Evolutionary conservation across 768 basidiomycete species (phyloP), one percentile per base, ranked within the genome.

Genomic region (Tremella mesenterica): DNA sequence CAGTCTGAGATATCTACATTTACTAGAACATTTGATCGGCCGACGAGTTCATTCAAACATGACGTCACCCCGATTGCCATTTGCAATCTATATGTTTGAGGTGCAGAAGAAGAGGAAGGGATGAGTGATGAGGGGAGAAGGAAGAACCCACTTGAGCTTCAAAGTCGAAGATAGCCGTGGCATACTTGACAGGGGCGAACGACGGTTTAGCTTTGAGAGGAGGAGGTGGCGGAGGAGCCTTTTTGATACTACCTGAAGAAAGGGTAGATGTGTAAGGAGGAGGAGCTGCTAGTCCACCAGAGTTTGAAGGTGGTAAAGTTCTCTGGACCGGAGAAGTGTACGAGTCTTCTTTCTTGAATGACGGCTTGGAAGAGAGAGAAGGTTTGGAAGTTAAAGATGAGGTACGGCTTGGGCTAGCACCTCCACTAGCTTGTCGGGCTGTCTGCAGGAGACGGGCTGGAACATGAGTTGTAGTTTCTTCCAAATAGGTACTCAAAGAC

Each of bases 141-240:
- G 12, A 41, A n/a, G 47, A 16, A 67, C 77, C 50, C 67, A 83
- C 84, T 80, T 93, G 91, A 18, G 95, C 89, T 30, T 78, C 79
- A 70, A 93, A 99, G 73, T 99, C 95, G 69, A 95, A 99, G 66
- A 97, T 69, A 27, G 95, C 95, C 9, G 88, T 85, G 23, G 91
- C 90, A 65, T 89, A 90, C 71, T 83, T 80, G 2, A 79, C 75
- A 47, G 76, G 76, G 1, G 81, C 81, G 7, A 79, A 77, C 71
- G 85, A 87, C 4, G 88, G 88, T 70, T 90, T 92, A 1, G 88
- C 82, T 75, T 90, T 92, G 63, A 91, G 69, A 1, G 90, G 85
- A 7, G 93, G 93, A 0, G 93, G 93, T 0, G 93, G 93, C 0
- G 92, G 91, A 0, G 92, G 87, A 0, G 85, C 82, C 64, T 84